phyloP scores from a whole-genome alignment of 2,329 filamentous ascomycete genomes.

The Orbilia ellipsospora region DNA sequence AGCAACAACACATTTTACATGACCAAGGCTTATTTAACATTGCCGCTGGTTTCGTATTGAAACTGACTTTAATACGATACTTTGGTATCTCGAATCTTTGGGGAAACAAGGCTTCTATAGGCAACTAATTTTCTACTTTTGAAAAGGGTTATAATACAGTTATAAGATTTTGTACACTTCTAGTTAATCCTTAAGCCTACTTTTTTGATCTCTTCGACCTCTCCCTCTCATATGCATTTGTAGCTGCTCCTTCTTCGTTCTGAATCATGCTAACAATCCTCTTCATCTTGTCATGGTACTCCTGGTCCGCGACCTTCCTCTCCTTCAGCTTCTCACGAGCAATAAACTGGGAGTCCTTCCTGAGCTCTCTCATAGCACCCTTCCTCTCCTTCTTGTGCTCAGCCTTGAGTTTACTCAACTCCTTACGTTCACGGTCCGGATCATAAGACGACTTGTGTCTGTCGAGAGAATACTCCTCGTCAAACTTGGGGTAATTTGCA shows the following conservation, averaged over 20 bases:
- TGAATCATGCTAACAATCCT: conserved; percentile 93
- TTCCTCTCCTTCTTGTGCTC: conserved; percentile 97
- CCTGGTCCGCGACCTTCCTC: conserved; percentile 92
- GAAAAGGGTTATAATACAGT: no score
- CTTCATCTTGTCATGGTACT: conserved; percentile 97
- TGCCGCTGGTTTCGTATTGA: no score
- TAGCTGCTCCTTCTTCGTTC: conserved; percentile 86
- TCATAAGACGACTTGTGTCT: conserved; percentile 83
- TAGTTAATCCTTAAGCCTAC: conserved; percentile 54
- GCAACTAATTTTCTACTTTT: no score
- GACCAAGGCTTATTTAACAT: no score
- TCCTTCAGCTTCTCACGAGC: conserved; percentile 86
- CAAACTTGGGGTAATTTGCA: conserved; percentile 89
- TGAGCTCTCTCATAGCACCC: conserved; percentile 89
- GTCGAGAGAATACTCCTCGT: conserved; percentile 91
- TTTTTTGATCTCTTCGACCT: conserved; percentile 76
- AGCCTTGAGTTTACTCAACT: conserved; percentile 82
- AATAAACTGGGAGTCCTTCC: conserved; percentile 95
- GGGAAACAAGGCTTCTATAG: no score
- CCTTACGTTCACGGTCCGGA: conserved; percentile 87
- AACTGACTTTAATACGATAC: no score
- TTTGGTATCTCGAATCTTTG: no score
- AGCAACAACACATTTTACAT: no score
- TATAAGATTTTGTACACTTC: no score
- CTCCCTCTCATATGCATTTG: conserved; percentile 89